Evolutionary conservation across 2,329 filamentous ascomycete genomes (phyloP).

Genomic region (Stagonosporopsis rhizophila): DNA sequence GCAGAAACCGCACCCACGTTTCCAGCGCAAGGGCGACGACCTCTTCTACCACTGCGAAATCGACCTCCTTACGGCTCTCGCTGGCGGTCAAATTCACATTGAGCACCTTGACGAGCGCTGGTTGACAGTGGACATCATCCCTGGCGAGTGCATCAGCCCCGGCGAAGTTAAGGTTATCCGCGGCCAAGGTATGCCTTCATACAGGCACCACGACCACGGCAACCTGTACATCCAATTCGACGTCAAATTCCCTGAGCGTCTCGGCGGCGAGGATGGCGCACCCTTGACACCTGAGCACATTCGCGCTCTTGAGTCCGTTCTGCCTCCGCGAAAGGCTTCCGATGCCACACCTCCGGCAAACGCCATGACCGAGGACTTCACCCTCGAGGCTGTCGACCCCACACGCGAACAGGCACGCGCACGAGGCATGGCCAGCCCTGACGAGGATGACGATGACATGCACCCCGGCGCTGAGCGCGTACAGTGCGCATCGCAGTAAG

Average conservation of each 20-base stretch:
- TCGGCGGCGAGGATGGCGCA: conserved; percentile 53
- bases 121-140: conserved; percentile 90
- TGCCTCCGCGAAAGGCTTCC: conserved; percentile 72
- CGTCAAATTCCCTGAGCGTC: conserved; percentile 84
- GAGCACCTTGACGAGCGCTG: conserved; percentile 98
- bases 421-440: conserved; percentile 68
- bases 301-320: conserved; percentile 78
- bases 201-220: conserved; percentile 91
- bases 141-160: conserved; percentile 92
- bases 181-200: conserved; percentile 97
- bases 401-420: conserved; percentile 69
- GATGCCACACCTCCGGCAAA: conserved; percentile 76
- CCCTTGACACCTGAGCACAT: conserved; percentile 70
- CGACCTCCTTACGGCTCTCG: conserved; percentile 92
- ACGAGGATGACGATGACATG: conserved; percentile 70
- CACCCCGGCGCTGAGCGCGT: conserved; percentile 76
- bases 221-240: conserved; percentile 98
- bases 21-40: conserved; percentile 95
- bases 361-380: conserved; percentile 89
- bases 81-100: conserved; percentile 87
- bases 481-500: conserved; percentile 87
- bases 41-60: conserved; percentile 95
- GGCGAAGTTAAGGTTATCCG: conserved; percentile 92
- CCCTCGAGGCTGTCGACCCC: conserved; percentile 83
- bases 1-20: conserved; percentile 96